These are phyloP conservation scores for Trichomonas vaginalis DNA, from an alignment of 208 protist genomes.

Conservation along the genomic window DNA sequence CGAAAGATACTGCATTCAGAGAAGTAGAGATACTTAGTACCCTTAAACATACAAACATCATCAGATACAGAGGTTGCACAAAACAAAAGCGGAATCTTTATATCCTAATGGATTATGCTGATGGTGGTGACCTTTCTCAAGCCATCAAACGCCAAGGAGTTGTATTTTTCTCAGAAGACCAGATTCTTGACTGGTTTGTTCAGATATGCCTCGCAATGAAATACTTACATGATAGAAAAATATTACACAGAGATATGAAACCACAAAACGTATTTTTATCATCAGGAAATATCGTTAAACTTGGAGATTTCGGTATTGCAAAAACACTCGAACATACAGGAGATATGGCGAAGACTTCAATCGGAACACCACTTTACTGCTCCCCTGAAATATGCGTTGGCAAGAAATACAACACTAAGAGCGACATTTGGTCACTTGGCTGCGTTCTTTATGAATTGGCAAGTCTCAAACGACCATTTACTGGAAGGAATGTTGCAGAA, in stretches of 20 bases:
- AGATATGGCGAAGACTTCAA: background rate
- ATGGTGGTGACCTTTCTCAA: slow-evolving; percentile 20
- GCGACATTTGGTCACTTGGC: slow-evolving; percentile 7
- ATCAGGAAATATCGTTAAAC: slow-evolving; percentile 17
- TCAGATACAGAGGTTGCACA: background rate
- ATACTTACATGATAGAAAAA: slow-evolving; percentile 46
- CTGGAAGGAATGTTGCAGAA: background rate
- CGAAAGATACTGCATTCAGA: background rate
- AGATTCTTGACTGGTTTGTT: slow-evolving; percentile 20
- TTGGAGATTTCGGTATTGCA: slow-evolving; percentile 26
- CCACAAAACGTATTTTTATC: slow-evolving; percentile 23
- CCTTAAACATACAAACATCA: background rate
- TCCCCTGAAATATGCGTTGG: slow-evolving; percentile 22
- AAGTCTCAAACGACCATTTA: background rate
- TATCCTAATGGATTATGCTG: slow-evolving; percentile 26
- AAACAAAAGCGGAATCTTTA: background rate
- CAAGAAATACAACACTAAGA: slow-evolving; percentile 13
- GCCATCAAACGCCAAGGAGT: background rate
- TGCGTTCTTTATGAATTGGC: slow-evolving; percentile 12
- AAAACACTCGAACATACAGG: background rate
- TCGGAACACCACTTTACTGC: slow-evolving; percentile 20
- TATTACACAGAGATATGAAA: slow-evolving; percentile 48
- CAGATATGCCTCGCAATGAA: slow-evolving; percentile 46
- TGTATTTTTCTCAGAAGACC: background rate
- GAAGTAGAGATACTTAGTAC: background rate